Conservation (phyloP, 2,329 filamentous ascomycete species). For the Monosporascus sp. region DNA sequence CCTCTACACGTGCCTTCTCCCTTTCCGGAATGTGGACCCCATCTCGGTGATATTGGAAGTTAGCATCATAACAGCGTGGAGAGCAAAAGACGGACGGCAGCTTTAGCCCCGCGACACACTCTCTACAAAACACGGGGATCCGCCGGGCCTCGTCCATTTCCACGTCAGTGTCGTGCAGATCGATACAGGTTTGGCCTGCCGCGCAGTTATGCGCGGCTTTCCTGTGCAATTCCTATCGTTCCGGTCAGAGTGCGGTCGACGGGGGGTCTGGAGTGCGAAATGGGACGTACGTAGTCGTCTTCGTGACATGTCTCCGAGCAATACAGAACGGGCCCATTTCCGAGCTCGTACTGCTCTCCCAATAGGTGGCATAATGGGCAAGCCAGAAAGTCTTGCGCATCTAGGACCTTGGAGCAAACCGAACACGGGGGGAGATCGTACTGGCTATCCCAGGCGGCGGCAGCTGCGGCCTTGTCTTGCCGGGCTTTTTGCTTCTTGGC, state of each 20-base stretch:
- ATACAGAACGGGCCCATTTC: slow-evolving; percentile 34
- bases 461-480: slow-evolving; percentile 37
- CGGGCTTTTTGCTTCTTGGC: slow-evolving; percentile 25
- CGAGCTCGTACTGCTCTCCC: slow-evolving; percentile 29
- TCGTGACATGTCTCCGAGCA: slow-evolving; percentile 39
- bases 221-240: slow-evolving; percentile 32
- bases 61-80: slow-evolving; percentile 33
- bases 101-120: slow-evolving; percentile 33
- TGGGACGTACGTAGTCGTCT: slow-evolving; percentile 34
- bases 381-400: slow-evolving; percentile 32
- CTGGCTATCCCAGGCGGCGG: slow-evolving; percentile 27
- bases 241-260: not conserved
- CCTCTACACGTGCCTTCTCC: slow-evolving; percentile 17
- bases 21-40: slow-evolving; percentile 26
- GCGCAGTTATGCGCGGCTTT: slow-evolving; percentile 35
- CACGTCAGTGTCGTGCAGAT: slow-evolving; percentile 33
- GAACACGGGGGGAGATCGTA: slow-evolving; percentile 35
- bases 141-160: slow-evolving; percentile 31
- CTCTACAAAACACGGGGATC: slow-evolving; percentile 33
- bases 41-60: slow-evolving; percentile 36
- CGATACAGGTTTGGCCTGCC: slow-evolving; percentile 35
- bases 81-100: slow-evolving; percentile 38
- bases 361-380: slow-evolving; percentile 43
- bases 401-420: slow-evolving; percentile 31
- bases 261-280: slow-evolving; percentile 20